Evolutionary conservation across 1,139 yeast genomes (phyloP).

Genomic region (Debaryomyces sp.): DNA sequence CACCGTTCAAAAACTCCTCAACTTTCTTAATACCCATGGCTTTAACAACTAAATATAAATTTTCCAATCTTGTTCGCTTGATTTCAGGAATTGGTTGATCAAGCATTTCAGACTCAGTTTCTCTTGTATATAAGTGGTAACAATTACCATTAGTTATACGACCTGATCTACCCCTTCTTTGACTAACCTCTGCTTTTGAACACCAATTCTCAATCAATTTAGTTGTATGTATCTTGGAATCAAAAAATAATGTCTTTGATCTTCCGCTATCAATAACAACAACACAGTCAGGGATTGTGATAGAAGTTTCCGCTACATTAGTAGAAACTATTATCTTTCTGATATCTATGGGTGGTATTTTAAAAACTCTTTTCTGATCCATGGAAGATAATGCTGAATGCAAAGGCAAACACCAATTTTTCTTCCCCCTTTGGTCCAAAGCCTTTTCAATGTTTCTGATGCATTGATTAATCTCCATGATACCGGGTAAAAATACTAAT

Average conservation of each 20-base stretch:
- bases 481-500: constrained; percentile 86
- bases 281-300: constrained; percentile 92
- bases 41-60: constrained; percentile 78
- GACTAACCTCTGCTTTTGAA: constrained; percentile 88
- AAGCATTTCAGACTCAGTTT: constrained; percentile 61
- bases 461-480: constrained; percentile 73
- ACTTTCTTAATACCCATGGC: constrained; percentile 86
- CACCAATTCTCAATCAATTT: constrained; percentile 82
- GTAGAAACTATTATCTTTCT: constrained; percentile 90
- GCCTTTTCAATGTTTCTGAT: constrained; percentile 26
- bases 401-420: constrained; percentile 64
- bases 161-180: constrained; percentile 98
- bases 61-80: constrained; percentile 78
- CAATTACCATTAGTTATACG: constrained; percentile 85
- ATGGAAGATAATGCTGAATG: constrained; percentile 84
- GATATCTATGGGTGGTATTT: constrained; percentile 47
- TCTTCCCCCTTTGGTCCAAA: constrained; percentile 18
- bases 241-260: constrained; percentile 76
- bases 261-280: constrained; percentile 89
- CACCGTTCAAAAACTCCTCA: constrained; percentile 65
- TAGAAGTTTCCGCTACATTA: constrained; percentile 85
- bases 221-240: constrained; percentile 66
- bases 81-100: constrained; percentile 88
- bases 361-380: constrained; percentile 81
- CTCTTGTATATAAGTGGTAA: constrained; percentile 74